Evolutionary conservation across 441 rosid genomes (phyloP), one percentile per base, ranked within the genome.

Genomic region (Pelargonium fulgidum): DNA sequence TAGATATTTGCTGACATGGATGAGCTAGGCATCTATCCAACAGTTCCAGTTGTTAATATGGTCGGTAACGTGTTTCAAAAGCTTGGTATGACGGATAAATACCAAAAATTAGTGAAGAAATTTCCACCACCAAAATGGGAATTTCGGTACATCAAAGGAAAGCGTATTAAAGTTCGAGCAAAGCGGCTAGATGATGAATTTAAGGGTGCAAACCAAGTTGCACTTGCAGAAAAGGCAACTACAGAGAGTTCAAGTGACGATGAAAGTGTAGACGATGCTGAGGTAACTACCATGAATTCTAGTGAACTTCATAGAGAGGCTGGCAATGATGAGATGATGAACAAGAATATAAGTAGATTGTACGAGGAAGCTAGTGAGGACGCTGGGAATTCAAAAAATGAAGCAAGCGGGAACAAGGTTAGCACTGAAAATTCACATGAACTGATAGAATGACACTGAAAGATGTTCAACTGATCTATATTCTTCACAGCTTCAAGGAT

Each of bases 1-100:
- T 70, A 90, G 99, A 75, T 91, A 74, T 94, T 94, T 83, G 99
- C 97, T 56, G 97, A 94, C 77, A 90, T 94, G 99, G 99, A 92
- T 81, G 99, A 94, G 81, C 96, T 92, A 36, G 89, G 92, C 41
- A 80, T 94, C 70, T 77, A 78, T 69, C 99, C 97, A 8, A 80
- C 77, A 65, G 66, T 78, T 71, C 68, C 97, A 17, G 81, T 84
- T 48, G 87, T 91, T 67, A 54, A 78, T 7, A 89, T 90, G 99
- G 77, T 92, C 75, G 99, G 96, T 44, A 80, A 80, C 42, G 88
- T 82, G 67, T 90, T 94, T 83, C 71, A 81, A 79, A 82, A 86
- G 74, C 72, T 86, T 9, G 91, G 79, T 33, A 89, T 89, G 96
- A 62, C 74, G 67, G 97, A 94, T 78, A 92, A 91, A 70, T 83